Evolutionary conservation across 176 grass and related monocot species (phyloP).

Genomic region (Melocanna baccifera): DNA sequence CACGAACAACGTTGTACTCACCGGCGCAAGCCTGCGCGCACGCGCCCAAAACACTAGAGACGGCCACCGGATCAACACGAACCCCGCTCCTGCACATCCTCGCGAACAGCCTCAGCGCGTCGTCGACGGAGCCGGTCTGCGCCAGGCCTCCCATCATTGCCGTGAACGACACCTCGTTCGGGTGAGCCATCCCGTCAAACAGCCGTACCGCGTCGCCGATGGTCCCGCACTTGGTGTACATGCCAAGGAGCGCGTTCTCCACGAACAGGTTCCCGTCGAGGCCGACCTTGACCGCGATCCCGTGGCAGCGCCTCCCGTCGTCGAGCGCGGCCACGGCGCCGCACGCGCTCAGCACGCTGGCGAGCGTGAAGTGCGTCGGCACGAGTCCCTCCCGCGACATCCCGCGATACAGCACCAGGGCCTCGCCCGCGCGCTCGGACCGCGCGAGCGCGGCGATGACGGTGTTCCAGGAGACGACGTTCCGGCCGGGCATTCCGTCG

Average conservation of each 20-base stretch:
- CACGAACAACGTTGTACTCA: background rate
- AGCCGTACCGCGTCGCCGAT: slow-evolving; percentile 40
- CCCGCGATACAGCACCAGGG: slow-evolving; percentile 46
- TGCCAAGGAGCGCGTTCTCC: slow-evolving; percentile 65
- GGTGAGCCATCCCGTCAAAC: slow-evolving; percentile 56
- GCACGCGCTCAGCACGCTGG: slow-evolving; percentile 73
- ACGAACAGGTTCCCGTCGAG: slow-evolving; percentile 66
- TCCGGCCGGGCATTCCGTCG: slow-evolving; percentile 64
- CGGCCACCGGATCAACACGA: slow-evolving; percentile 56
- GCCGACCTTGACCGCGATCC: slow-evolving; percentile 52
- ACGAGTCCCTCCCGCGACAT: slow-evolving; percentile 57
- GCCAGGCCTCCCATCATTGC: slow-evolving; percentile 77
- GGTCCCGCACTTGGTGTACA: slow-evolving; percentile 65
- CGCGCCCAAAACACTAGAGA: slow-evolving; percentile 69
- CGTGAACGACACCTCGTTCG: slow-evolving; percentile 85
- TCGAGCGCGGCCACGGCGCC: slow-evolving; percentile 42
- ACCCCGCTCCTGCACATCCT: slow-evolving; percentile 62
- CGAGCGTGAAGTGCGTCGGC: slow-evolving; percentile 75
- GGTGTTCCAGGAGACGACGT: slow-evolving; percentile 77
- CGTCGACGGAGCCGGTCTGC: slow-evolving; percentile 40
- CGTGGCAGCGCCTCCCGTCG: slow-evolving; percentile 67
- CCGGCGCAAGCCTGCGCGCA: slow-evolving; percentile 45
- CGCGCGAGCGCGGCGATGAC: slow-evolving; percentile 57
- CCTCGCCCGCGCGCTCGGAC: slow-evolving; percentile 34
- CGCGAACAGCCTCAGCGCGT: slow-evolving; percentile 65